Evolutionary conservation across 1,284 basidiomycete species (phyloP), one percentile per base, ranked within the genome.

Genomic region (Malassezia equina): DNA sequence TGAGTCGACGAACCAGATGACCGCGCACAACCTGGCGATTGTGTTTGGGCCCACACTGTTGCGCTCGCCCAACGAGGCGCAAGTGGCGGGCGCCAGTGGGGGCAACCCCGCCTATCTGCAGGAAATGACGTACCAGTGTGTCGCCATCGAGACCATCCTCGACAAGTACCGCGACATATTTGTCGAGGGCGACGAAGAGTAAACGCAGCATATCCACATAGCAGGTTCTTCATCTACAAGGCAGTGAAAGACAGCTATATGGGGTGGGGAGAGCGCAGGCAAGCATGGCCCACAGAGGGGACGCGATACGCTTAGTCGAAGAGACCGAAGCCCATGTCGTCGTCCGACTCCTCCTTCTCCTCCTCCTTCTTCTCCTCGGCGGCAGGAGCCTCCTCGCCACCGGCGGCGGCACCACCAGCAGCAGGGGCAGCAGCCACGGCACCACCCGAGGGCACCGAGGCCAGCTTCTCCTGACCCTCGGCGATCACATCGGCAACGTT

Each of bases 41-140:
- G 90, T 99, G 8, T 98, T 99, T 76, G 93, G 94, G 1, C 93
- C 93, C 8, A 96, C 93, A 5, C 77, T 99, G 29, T 50, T 74
- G 13, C 56, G 58, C 21, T 62, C 71, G 6, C 69, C 69, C 2
- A 58, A 61, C 11, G 47, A 40, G 21, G 34, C 17, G 8, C 36
- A 39, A 11, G 59, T 56, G 2, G 52, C 50, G 21, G 58, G 49
- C 7, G 52, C 43, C 4, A 21, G 36, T 4, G 42, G 43, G 2
- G 42, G 21, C 9, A 60, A 59, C 1, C 60, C 58, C 1, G 55
- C 63, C 5, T 62, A 67, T 33, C 59, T 74, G 15, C 65, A 66
- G 40, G 71, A 74, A 39, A 74, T 73, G 71, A 63, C 51, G 51
- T 67, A 64, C 51, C 71, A 74, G 53, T 69, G 68, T 33, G 47